Evolutionary conservation across 805 yeast species (phyloP), one percentile per base, ranked within the genome.

Genomic region (Candida argentea): DNA sequence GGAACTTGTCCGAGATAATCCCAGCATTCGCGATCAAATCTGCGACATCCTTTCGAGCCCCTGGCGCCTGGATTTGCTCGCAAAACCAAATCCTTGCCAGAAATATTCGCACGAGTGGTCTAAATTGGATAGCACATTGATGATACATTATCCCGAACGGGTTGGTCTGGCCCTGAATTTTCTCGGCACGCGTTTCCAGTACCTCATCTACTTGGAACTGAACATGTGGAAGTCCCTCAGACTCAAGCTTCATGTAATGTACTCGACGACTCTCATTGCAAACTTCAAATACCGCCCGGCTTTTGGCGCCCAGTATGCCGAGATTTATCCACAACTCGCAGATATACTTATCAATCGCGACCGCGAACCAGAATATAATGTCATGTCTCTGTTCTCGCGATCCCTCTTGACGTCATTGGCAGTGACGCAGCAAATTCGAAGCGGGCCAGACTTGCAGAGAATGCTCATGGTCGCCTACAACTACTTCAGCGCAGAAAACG

Each of bases 281-380:
- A 75, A 75, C 42, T 50, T 65, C 27, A 55, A 50, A 9, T 76
- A 64, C 46, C 76, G 76, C 43, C 49, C 65, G 17, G 46, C 76
- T n/a, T 56, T 81, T 22, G 76, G 80, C n/a, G 67, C 70, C 22
- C 89, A 85, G 40, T 86, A 85, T 44, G 80, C 85, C 24, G 93
- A 85, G 40, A 60, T 85, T 0, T 89, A 89, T 48, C 87, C 93
- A 1, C 65, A 70, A 6, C 53, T 83, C 10, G 73, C 81, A 1
- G 83, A 83, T 36, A 61, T 79, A 58, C 82, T 76, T 39, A 61
- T 82, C 26, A 55, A 67, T 0, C 58, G 73, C 37, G 99, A 91
- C 44, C 66, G 95, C 34, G 97, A 91, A 44, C 94, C 95, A 0
- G 95, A 86, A 40, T 55, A 72, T 30, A 83, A 89, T 8, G 66